Percentiles rank a stretch among this genome's conserved stretches.
Evolutionary conservation across 768 basidiomycete species (phyloP).

Genomic region (Dentipellis fragilis): DNA sequence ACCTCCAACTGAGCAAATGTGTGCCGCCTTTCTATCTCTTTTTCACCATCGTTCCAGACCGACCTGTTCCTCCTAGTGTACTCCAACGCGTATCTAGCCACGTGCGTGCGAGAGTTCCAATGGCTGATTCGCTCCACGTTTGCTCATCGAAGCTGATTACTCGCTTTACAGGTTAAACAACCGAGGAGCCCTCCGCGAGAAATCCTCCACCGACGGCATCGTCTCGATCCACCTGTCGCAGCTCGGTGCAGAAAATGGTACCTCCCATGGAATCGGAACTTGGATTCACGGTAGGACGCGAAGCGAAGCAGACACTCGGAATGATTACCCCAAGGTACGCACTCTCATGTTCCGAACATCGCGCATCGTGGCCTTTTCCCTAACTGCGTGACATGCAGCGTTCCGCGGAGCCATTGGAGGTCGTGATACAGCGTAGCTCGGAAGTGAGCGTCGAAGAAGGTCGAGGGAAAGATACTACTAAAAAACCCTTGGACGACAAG

Average conservation of each 20-base stretch:
- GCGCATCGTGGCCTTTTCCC: no score
- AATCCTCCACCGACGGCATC: neutral
- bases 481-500: no score
- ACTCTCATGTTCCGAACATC: no score
- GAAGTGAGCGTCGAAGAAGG: no score
- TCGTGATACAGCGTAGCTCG: no score
- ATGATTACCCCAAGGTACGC: no score
- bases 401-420: no score
- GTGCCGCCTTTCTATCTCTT: slow-evolving; percentile 12
- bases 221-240: slow-evolving; percentile 3
- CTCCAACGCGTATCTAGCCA: slow-evolving; percentile 46
- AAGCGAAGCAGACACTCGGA: no score
- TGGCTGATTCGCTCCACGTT: no score
- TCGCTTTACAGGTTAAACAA: slow-evolving; percentile 29
- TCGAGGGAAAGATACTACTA: no score
- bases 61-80: slow-evolving; percentile 30
- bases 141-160: neutral
- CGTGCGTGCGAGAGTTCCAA: slow-evolving; percentile 12
- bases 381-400: no score
- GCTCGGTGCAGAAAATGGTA: neutral
- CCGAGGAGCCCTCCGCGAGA: neutral
- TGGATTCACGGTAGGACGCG: neutral
- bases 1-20: slow-evolving; percentile 45
- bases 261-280: neutral
- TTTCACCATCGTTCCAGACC: neutral